These are phyloP conservation scores for Murraya paniculata DNA, from an alignment of 345 rosid species.

Conservation along the genomic window DNA sequence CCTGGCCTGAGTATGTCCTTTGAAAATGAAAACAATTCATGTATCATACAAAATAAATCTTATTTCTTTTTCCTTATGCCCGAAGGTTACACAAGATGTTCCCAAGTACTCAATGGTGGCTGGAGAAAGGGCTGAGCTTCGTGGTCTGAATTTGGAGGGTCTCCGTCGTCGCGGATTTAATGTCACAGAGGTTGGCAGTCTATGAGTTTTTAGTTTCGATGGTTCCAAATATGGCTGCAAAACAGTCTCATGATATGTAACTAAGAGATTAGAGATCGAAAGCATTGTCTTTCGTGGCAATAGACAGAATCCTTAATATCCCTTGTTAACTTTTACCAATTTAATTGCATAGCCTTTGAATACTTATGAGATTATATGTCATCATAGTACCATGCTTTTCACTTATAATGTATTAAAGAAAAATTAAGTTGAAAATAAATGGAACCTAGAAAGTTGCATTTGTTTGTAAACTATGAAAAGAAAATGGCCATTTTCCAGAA, in stretches of 20 bases:
- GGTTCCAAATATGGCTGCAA: neutral
- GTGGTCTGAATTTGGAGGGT: constrained; percentile 87
- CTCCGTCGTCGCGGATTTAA: constrained; percentile 77
- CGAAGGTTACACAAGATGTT: constrained; percentile 88
- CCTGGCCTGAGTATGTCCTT: neutral
- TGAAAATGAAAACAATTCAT: neutral
- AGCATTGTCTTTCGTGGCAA: neutral
- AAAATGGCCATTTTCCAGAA: neutral
- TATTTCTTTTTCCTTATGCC: constrained; percentile 8
- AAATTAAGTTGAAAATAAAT: neutral
- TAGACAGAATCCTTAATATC: neutral
- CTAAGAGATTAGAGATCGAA: too few relatives aligned
- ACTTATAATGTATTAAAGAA: neutral
- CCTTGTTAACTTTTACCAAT: neutral
- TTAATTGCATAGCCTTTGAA: neutral
- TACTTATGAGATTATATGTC: neutral
- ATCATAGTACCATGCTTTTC: neutral
- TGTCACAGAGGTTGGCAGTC: constrained; percentile 49
- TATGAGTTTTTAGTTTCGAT: constrained; percentile 10
- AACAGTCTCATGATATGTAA: neutral
- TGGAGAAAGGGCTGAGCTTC: constrained; percentile 90
- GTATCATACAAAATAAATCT: neutral
- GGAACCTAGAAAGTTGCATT: constrained; percentile 1
- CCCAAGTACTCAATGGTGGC: constrained; percentile 88
- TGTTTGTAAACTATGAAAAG: neutral